Evolutionary conservation across 2,329 filamentous ascomycete genomes (phyloP), one percentile per base, ranked within the genome.

Genomic region (Aspergillus floridensis): DNA sequence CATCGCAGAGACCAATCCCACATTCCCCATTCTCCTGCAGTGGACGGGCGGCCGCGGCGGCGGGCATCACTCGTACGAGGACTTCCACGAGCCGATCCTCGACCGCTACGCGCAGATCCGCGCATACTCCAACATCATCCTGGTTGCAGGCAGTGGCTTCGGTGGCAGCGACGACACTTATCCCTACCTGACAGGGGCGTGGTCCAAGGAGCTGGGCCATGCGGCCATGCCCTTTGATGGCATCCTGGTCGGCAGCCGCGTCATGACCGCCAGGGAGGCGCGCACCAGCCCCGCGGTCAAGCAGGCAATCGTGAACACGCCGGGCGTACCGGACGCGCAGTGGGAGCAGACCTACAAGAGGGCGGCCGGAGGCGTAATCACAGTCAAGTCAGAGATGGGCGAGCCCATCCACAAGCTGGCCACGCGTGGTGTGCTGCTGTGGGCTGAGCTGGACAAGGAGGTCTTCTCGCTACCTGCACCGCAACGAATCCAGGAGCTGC

Each of bases 391-490:
- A 5, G 51, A 53, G 16, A 53, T 53, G 51, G 51, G 51, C 22
- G 22, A 53, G 24, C 51, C 51, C 2, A 53, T 53, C 8, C 51
- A 53, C 38, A 53, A 53, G 38, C 35, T 53, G 16, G 51, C 51
- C 38, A 59, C 57, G 4, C 22, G 31, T 2, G 35, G 41, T 16
- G 51, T 59, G 46, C 32, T 19, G 14, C 22, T 59, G 4, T 59
- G 57, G 57, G 24, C 49, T 5, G 52, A 55, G 47, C n/a, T 55
- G 22, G 57, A 59, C 26, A 4, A 22, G 24, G 16, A 50, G 38
- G 50, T 59, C 24, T 59, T 59, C 26, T 56, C 52, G 4, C 53
- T 59, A 4, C 52, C 51, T 3, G 31, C 48, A 1, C 2, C 24
- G 2, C 38, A 50, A 11, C 51, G 24, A n/a, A 10, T 54, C 7